Evolutionary conservation across 805 yeast genomes (phyloP).

Genomic region (Zygotorulaspora florentina): DNA sequence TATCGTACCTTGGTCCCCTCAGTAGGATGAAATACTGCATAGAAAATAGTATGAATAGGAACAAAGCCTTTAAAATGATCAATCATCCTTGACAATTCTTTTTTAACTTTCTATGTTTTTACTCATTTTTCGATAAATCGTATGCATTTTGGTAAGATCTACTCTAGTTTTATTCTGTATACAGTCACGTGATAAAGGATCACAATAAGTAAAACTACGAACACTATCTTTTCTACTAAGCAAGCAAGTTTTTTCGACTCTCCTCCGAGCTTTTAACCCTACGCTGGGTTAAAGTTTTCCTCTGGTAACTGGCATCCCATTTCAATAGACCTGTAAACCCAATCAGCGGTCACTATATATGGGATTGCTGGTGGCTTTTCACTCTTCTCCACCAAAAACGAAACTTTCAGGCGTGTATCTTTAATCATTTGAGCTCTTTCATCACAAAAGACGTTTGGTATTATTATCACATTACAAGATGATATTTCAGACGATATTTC

Average conservation of each 20-base stretch:
- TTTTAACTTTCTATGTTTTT: neutral
- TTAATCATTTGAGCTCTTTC: neutral
- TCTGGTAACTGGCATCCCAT: constrained; percentile 33
- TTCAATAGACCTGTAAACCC: constrained; percentile 38
- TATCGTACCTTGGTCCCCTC: constrained; percentile 90
- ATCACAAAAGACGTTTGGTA: constrained; percentile 18
- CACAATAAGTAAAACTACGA: too few species aligned
- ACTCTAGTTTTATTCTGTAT: neutral
- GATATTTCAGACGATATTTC: constrained; percentile 27
- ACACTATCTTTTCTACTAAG: too few species aligned
- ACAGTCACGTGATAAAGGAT: neutral
- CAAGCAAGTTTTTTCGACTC: too few species aligned
- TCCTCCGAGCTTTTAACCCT: neutral
- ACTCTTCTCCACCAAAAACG: neutral
- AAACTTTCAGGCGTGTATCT: constrained; percentile 5
- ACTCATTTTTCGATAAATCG: too few species aligned
- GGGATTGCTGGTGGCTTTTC: constrained; percentile 24
- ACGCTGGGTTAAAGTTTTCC: constrained; percentile 25
- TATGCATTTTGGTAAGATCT: too few species aligned
- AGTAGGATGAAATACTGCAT: constrained; percentile 89
- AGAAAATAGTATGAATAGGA: constrained; percentile 85
- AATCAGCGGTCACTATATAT: constrained; percentile 34
- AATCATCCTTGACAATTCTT: constrained; percentile 15
- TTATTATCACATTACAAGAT: constrained; percentile 41
- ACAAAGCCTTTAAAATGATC: constrained; percentile 58